These are phyloP conservation scores for Datura wrightii DNA, from an alignment of 257 asterid genomes.

Conservation along the genomic window DNA sequence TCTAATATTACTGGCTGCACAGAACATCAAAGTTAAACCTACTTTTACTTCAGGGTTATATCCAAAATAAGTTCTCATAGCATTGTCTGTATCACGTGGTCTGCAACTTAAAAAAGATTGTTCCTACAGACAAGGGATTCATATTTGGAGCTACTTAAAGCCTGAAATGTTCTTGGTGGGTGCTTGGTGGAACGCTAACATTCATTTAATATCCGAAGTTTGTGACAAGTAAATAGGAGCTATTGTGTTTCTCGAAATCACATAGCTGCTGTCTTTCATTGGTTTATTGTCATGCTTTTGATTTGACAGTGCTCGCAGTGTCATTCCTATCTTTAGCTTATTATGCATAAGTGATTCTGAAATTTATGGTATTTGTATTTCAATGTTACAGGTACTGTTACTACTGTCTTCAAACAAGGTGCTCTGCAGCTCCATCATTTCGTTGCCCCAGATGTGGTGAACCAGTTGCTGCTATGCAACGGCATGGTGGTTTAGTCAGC, in stretches of 20 bases:
- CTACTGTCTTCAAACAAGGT: constrained; percentile 84
- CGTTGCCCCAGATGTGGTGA: constrained; percentile 85
- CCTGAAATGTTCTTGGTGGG: neutral
- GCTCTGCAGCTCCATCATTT: constrained; percentile 75
- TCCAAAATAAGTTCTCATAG: constrained; percentile 3
- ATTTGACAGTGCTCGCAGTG: neutral
- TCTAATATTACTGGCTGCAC: neutral
- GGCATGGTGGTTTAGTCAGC: constrained; percentile 53
- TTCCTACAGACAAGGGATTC: neutral
- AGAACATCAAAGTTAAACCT: neutral
- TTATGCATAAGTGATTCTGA: neutral
- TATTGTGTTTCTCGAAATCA: neutral
- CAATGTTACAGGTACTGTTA: constrained; percentile 76
- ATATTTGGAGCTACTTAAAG: neutral
- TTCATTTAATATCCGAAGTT: too few relatives aligned
- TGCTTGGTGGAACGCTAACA: too few relatives aligned
- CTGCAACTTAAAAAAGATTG: neutral
- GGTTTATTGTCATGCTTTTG: constrained; percentile 5
- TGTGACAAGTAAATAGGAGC: neutral
- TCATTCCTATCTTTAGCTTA: neutral
- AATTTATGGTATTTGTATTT: constrained; percentile 1
- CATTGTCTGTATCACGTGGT: neutral
- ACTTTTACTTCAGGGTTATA: neutral
- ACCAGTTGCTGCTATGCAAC: constrained; percentile 90
- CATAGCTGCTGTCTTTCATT: neutral